Base-by-base conservation (phyloP, 2,329 filamentous ascomycete genomes). In the Rachicladosporium sp. region DNA sequence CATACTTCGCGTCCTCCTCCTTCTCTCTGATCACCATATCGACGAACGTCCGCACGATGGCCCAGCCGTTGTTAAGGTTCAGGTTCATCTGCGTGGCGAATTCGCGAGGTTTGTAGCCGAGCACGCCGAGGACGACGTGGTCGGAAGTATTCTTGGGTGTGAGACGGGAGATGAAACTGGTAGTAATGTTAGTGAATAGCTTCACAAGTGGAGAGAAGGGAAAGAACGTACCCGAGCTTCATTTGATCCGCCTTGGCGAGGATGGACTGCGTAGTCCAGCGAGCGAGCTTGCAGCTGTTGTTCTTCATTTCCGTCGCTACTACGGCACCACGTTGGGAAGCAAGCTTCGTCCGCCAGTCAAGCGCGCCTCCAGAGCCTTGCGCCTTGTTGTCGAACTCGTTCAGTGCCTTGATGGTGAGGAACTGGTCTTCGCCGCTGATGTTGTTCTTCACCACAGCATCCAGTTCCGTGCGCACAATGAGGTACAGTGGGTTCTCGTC, bases 221-320 rank as follows among this genome's bases (percentile, higher is more conserved):
- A 7, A 10, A 11, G 15, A 7, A 71, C 79, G 50, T 71, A 88
- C 82, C 86, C 91, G 62, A 98, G 79, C 73, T 96, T 98, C 87
- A 98, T 95, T 50, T 87, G 73, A 61, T 98, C 91, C n/a, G 91
- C 88, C 68, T 88, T 88, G 61, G 89, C 88, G 43, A 98, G 77
- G 58, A 98, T 95, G 58, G 82, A 85, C 72, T 98, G 91, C 33
- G 89, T 86, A 27, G 91, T 94, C 91, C 91, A 98, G 62, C 91
- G 75, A 43, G 91, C 91, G 47, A 98, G 80, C 73, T 98, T 98
- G 82, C 86, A 93, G 59, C 80, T 87, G 76, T 98, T 98, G 78
- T 98, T 98, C 84, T 98, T 98, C 91, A 98, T 98, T 71, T 98
- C 91, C 9, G 91, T 98, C 12, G 91, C 91, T 19, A 98, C 83